Conservation (phyloP, 176 grass and related monocot species). For the Microstegium vimineum region DNA sequence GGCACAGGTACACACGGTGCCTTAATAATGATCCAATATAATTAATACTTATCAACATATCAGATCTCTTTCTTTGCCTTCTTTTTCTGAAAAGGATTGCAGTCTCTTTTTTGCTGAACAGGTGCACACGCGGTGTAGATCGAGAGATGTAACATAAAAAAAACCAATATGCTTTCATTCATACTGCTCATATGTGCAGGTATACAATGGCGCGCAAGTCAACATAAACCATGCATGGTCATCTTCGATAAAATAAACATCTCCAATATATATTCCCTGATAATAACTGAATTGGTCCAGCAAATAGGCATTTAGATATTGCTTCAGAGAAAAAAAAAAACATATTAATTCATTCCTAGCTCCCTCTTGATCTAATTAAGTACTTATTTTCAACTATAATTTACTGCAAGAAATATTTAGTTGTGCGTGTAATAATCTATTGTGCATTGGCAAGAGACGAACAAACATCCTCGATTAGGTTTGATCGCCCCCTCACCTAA, state of each 20-base stretch:
- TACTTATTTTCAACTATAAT: not conserved
- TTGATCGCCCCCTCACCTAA: not conserved
- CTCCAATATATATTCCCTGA: not conserved
- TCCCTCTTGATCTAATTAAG: not conserved
- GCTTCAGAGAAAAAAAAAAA: not conserved
- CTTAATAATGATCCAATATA: not conserved
- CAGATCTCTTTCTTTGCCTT: constrained; percentile 11
- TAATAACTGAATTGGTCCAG: not conserved
- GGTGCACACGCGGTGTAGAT: not conserved
- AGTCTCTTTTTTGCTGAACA: not conserved
- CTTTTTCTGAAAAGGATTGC: not conserved
- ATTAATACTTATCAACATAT: not conserved
- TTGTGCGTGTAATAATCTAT: not conserved
- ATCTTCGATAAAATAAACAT: not conserved
- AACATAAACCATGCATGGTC: not conserved
- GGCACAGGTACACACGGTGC: too few relatives aligned
- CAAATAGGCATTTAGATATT: not conserved
- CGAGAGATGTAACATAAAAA: not conserved
- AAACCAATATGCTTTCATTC: not conserved
- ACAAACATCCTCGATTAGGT: not conserved
- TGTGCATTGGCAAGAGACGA: not conserved
- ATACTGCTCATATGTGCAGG: constrained; percentile 19
- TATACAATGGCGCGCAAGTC: constrained; percentile 7
- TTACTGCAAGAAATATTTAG: not conserved
- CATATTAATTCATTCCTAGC: not conserved